These are phyloP conservation scores for Saccharomycopsis selenospora DNA, from an alignment of 805 yeast genomes.

Conservation along the genomic window DNA sequence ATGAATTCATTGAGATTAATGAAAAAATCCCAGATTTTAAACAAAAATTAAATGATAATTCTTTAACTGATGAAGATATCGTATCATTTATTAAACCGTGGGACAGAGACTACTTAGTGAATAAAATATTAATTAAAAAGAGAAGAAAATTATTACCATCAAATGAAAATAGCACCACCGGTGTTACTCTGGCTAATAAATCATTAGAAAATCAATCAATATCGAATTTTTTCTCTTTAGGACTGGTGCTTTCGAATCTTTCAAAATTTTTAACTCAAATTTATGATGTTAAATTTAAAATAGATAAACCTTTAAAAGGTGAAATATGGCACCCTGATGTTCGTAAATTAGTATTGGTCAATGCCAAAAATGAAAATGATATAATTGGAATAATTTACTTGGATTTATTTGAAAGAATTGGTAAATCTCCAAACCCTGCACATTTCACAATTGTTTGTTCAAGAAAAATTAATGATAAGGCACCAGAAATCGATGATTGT, in stretches of 20 bases:
- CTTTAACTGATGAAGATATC: conserved; percentile 33
- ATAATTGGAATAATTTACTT: conserved; percentile 77
- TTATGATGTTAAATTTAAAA: conserved; percentile 71
- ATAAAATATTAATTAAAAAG: conserved; percentile 23
- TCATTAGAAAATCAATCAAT: conserved; percentile 39
- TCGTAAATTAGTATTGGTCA: conserved; percentile 67
- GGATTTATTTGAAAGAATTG: conserved; percentile 74
- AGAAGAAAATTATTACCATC: conserved; percentile 14
- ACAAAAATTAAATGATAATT: conserved; percentile 13
- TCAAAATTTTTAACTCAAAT: conserved; percentile 60
- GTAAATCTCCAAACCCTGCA: conserved; percentile 80
- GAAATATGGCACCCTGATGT: conserved; percentile 91
- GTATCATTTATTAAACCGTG: conserved; percentile 62
- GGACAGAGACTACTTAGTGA: conserved; percentile 73
- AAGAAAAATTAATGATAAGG: conserved; percentile 58
- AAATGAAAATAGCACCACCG: no score
- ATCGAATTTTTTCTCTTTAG: conserved; percentile 72
- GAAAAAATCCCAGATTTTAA: conserved; percentile 3
- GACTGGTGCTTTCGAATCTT: conserved; percentile 78
- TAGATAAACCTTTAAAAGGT: conserved; percentile 54
- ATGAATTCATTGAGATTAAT: conserved; percentile 3
- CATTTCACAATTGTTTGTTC: conserved; percentile 95
- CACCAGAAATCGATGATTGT: conserved; percentile 30
- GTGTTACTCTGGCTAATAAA: conserved; percentile 22
- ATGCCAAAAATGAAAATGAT: conserved; percentile 49